Evolutionary conservation across 805 yeast species (phyloP), one percentile per base, ranked within the genome.

Genomic region (Saccharomyces jurei): DNA sequence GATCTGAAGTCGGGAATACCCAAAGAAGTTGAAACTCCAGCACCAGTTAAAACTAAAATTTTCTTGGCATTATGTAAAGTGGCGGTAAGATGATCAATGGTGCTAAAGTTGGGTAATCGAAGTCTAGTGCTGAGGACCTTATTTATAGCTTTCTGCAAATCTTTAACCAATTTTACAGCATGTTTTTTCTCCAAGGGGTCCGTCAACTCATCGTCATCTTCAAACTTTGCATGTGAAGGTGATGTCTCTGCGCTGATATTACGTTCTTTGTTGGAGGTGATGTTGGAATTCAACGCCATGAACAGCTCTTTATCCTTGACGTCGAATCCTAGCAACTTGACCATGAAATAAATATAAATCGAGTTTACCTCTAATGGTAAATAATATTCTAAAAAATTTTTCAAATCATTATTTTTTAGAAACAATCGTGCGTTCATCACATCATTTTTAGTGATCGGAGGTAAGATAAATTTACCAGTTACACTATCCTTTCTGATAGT

Each of bases 1-100:
- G 96, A 89, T 66, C 97, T 78, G 71, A 90, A 89, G 71, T 89
- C 97, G 0, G 97, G 97, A 53, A 89, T 90, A 6, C 97, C 97
- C 52, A 89, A 71, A 1, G 89, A 82, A 2, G 97, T 89, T 36
- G 95, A 87, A 53, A 90, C 89, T 26, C 97, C 97, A 0, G 97
- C 97, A 14, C 97, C 97, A 0, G 96, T 88, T 25, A 90, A 68
- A 0, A 90, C 90, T 55, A 91, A 63, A 10, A 90, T 77, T 46
- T 81, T 84, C 13, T 76, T 65, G 0, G 94, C 81, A 6, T 71
- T 72, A n/a, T 73, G 59, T 25, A 91, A 74, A 41, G 79, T 78
- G 1, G 72, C 74, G 1, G 81, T 69, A 1, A 86, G 81, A 56
- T 83, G 81, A 10, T 83, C 86, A 2, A 88, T 62, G 0, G 85